These are phyloP conservation scores for Aegilops sharonensis DNA, from an alignment of 176 grass and related monocot genomes.

Conservation along the genomic window DNA sequence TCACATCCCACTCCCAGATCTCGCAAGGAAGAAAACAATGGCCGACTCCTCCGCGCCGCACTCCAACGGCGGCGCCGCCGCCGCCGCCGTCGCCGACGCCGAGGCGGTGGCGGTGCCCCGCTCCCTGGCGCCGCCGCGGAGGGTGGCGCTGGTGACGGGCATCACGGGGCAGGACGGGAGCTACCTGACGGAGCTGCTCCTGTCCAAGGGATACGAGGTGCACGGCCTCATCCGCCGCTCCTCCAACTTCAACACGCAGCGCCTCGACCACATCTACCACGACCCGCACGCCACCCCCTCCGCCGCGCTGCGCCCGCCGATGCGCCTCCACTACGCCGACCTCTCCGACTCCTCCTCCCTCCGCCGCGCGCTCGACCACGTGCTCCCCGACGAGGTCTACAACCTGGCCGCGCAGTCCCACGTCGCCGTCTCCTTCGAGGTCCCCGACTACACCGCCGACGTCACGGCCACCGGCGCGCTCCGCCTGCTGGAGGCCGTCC, in stretches of 20 bases:
- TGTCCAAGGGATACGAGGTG: conserved; percentile 89
- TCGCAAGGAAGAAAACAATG: not conserved
- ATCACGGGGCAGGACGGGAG: conserved; percentile 98
- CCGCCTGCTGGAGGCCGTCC: conserved; percentile 94
- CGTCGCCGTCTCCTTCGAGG: conserved; percentile 92
- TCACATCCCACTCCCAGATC: conserved; percentile 23
- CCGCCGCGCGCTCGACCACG: conserved; percentile 75
- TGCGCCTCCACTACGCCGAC: conserved; percentile 98
- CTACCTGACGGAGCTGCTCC: conserved; percentile 88
- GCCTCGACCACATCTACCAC: conserved; percentile 91
- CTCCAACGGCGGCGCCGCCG: conserved; percentile 30
- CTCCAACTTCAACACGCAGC: conserved; percentile 96
- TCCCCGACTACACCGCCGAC: conserved; percentile 95
- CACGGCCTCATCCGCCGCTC: conserved; percentile 96
- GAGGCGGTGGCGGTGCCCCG: conserved; percentile 22
- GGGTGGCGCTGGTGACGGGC: conserved; percentile 85
- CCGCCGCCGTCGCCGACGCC: not conserved
- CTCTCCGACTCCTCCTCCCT: conserved; percentile 91
- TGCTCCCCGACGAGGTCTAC: conserved; percentile 98
- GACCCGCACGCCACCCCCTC: conserved; percentile 76
- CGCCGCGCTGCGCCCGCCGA: conserved; percentile 45
- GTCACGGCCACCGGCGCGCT: conserved; percentile 83
- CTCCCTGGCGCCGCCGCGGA: conserved; percentile 38
- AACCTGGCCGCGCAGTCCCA: conserved; percentile 97
- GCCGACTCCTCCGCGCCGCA: conserved; percentile 23